Conservation (phyloP, 768 basidiomycete species). For the Pholiota conissans region DNA sequence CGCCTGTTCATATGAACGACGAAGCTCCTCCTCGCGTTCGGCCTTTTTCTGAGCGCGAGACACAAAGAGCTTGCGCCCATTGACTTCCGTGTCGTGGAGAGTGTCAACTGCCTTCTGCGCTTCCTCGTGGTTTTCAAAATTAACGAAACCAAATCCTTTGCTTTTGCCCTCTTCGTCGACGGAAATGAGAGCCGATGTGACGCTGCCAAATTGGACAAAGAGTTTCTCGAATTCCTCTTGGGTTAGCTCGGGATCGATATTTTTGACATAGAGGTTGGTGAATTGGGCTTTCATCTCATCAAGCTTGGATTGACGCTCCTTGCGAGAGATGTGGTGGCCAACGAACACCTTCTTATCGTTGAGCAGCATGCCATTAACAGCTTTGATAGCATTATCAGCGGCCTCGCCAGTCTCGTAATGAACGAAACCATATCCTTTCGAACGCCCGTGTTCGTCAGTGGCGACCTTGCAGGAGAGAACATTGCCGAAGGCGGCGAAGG, state of each 20-base stretch:
- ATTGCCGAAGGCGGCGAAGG: slow-evolving; percentile 98
- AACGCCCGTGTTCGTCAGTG: slow-evolving; percentile 91
- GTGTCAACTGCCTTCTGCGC: slow-evolving; percentile 87
- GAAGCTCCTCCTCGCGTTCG: slow-evolving; percentile 96
- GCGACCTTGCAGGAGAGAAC: slow-evolving; percentile 99
- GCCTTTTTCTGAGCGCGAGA: slow-evolving; percentile 97
- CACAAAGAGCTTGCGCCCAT: slow-evolving; percentile 92
- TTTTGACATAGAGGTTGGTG: slow-evolving; percentile 99
- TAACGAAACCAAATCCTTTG: slow-evolving; percentile 99
- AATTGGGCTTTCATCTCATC: slow-evolving; percentile 97
- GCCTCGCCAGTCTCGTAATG: slow-evolving; percentile 99
- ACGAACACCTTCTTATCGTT: slow-evolving; percentile 99
- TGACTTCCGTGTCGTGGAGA: slow-evolving; percentile 82
- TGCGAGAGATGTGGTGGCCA: slow-evolving; percentile 95
- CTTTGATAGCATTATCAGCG: slow-evolving; percentile 94
- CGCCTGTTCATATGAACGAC: slow-evolving; percentile 90
- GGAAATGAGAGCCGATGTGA: slow-evolving; percentile 88
- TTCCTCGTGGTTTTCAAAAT: slow-evolving; percentile 91
- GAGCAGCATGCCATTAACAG: slow-evolving; percentile 98
- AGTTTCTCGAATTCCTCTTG: slow-evolving; percentile 86
- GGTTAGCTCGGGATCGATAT: slow-evolving; percentile 81
- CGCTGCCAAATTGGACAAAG: slow-evolving; percentile 74
- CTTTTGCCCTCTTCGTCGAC: slow-evolving; percentile 86
- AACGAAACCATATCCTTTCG: slow-evolving; percentile 98
- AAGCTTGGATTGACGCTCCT: slow-evolving; percentile 98